phyloP scores from a whole-genome alignment of 1,139 yeast species.

The Eremothecium coryli region DNA sequence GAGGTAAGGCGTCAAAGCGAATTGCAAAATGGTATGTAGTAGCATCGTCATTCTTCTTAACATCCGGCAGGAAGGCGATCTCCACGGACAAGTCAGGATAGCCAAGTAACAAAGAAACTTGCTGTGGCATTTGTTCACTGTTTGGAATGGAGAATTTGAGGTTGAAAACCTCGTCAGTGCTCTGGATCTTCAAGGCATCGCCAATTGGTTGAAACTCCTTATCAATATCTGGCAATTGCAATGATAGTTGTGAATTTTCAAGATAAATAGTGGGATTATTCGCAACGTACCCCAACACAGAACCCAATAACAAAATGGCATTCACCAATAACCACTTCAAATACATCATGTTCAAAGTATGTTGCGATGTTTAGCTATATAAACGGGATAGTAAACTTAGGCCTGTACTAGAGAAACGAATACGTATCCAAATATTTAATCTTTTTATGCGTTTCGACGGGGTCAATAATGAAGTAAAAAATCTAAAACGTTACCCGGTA shows the following conservation, averaged over 20 bases:
- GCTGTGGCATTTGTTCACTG: slow-evolving; percentile 14
- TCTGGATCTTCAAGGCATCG: slow-evolving; percentile 4
- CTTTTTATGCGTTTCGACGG: too few relatives aligned
- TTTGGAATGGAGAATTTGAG: slow-evolving; percentile 16
- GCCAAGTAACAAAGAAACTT: slow-evolving; percentile 20
- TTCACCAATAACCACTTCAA: slow-evolving; percentile 2
- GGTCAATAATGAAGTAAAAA: too few relatives aligned
- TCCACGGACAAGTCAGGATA: slow-evolving; percentile 17
- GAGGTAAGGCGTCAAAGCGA: slow-evolving; percentile 12
- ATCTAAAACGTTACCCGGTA: too few relatives aligned
- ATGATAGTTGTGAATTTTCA: too few relatives aligned
- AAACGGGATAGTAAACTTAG: too few relatives aligned
- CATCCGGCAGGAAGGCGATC: slow-evolving; percentile 7
- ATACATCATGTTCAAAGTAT: too few relatives aligned
- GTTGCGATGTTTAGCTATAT: too few relatives aligned
- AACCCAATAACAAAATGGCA: slow-evolving; percentile 1
- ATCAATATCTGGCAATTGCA: slow-evolving; percentile 1
- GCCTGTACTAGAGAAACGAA: too few relatives aligned
- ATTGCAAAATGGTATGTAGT: slow-evolving; percentile 12
- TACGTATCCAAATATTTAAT: too few relatives aligned
- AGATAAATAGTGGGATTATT: background rate
- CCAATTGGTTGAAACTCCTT: slow-evolving; percentile 7
- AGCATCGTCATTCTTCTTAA: slow-evolving; percentile 4
- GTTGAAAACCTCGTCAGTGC: slow-evolving; percentile 8
- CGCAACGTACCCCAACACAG: background rate